Evolutionary conservation across 805 yeast genomes (phyloP), one percentile per base, ranked within the genome.

Genomic region (Lachancea fermentati): DNA sequence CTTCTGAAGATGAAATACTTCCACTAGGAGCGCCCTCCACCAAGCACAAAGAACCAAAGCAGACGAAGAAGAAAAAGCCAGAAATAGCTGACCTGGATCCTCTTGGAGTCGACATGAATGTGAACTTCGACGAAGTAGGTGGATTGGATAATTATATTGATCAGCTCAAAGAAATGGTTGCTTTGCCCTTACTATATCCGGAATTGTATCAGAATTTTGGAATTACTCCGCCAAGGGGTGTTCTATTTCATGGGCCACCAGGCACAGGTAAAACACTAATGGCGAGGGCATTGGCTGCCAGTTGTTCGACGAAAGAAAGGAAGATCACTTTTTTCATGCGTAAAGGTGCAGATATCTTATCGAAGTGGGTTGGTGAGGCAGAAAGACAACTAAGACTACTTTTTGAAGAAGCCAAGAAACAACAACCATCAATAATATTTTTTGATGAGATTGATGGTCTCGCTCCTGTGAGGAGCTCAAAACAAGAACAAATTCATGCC

Each of bases 351-450:
- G 98, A 93, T 61, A 85, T 95, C 57, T 68, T 93, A 51, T 85
- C 96, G 33, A 93, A 93, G 66, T 93, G 98, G 98, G 97, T 93
- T 3, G 98, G 98, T 54, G 98, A 93, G 63, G 97, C 97, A 4
- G 98, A 93, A 64, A 73, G 98, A 49, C 97, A 93, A 60, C 68
- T 93, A 46, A 69, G 98, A 44, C 67, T 91, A 32, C 66, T 93
- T 42, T 93, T 93, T 60, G 97, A 93, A 65, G 97, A 93, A 63
- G 98, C 98, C 1, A 84, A 83, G 52, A 87, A 85, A 48, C 89
- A 88, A 51, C 98, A 93, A 63, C 98, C 98, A 2, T 78, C 95
- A 5, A 91, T 93, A 42, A 93, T 93, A 12, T 93, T 93, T 62
- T 93, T 93, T 57, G 98, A 93, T 67, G 98, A 93, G 68, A 91